phyloP scores from a whole-genome alignment of 1,284 basidiomycete species.

The Fomitopsis palustris region DNA sequence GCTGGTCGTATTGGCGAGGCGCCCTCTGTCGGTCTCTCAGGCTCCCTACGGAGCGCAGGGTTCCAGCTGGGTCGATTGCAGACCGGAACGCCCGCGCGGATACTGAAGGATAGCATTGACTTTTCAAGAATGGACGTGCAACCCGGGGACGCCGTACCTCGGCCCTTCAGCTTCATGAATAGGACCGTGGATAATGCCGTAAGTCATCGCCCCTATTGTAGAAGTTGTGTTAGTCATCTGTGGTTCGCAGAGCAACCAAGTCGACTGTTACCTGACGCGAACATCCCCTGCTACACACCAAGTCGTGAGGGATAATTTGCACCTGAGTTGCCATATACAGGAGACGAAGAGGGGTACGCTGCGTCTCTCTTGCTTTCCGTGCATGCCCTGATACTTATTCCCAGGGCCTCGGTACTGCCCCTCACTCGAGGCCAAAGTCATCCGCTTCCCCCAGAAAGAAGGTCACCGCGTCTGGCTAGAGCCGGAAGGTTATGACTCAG shows the following conservation, averaged over 20 bases:
- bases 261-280: constrained; percentile 69
- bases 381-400: not conserved
- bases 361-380: not conserved
- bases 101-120: constrained; percentile 69
- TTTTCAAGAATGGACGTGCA: constrained; percentile 59
- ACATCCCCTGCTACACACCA: constrained; percentile 75
- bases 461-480: constrained; percentile 85
- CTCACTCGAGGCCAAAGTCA: constrained; percentile 84
- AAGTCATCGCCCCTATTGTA: constrained; percentile 5
- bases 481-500: constrained; percentile 86
- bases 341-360: constrained; percentile 78
- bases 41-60: constrained; percentile 69
- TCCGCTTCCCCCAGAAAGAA: constrained; percentile 71
- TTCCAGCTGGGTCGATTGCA: constrained; percentile 83
- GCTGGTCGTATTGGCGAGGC: constrained; percentile 81
- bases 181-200: constrained; percentile 39
- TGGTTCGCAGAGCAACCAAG: constrained; percentile 54
- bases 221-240: not conserved
- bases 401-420: constrained; percentile 88
- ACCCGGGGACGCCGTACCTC: constrained; percentile 55
- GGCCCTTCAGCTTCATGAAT: constrained; percentile 54
- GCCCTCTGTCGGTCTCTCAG: constrained; percentile 73
- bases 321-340: constrained; percentile 79
- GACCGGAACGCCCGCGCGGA: constrained; percentile 86
- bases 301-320: constrained; percentile 70